Evolutionary conservation across 2,329 filamentous ascomycete genomes (phyloP), one percentile per base, ranked within the genome.

Genomic region (Aspergillus tubingensis): DNA sequence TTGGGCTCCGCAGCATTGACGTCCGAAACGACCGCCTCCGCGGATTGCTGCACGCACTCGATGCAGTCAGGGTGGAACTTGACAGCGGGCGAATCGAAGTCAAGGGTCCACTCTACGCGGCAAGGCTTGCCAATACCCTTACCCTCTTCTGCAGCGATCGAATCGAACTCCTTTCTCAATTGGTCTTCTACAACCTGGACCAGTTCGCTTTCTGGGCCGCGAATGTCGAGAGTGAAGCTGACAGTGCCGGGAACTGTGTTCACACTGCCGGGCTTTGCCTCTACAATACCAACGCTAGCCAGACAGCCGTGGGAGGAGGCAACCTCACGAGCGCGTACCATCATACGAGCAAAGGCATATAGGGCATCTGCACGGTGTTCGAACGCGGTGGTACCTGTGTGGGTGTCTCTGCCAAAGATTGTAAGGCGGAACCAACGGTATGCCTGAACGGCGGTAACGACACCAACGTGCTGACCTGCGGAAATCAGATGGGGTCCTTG

Each of bases 401-500:
- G 90, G 5, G 85, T 85, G 66, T 91, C 89, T 65, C 85, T 79
- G 1, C 90, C 90, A 8, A 79, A 79, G 2, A 92, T 82, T 5
- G 84, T 85, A 39, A 92, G 74, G 0, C 85, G 88, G 72, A 87
- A 87, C 90, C 90, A 92, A 60, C 86, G 85, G 73, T 91, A 92
- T 5, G 88, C 88, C 71, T 92, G 90, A 1, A 90, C 89, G 2
- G 89, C 89, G 32, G 84, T 83, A 4, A 93, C 90, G 6, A 91
- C 83, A 21, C 88, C 88, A 54, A 94, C 83, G 57, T 87, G 86
- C 65, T 87, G 82, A 25, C 81, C 77, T 27, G 83, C 81, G 15
- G 82, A 82, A 68, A 93, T 87, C 1, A 96, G 82, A 36, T 91
- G 85, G 0, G 91, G 90, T 0, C 91, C 91, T 72, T 96, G 92